Base-by-base conservation (phyloP, 768 basidiomycete genomes). In the Leccinum longicurvipes region DNA sequence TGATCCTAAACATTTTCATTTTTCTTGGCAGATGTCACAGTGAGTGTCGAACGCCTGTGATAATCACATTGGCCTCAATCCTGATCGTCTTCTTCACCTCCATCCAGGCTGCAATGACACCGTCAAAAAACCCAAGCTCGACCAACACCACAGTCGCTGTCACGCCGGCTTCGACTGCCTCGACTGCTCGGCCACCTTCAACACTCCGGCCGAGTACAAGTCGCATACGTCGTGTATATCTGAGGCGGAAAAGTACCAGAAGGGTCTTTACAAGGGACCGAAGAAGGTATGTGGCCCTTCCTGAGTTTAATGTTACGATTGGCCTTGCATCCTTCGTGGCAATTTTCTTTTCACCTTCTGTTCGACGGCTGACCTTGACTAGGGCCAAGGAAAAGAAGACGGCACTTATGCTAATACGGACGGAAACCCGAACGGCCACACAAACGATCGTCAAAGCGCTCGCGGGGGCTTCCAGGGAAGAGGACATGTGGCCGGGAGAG, bases 201-300 rank as follows among this genome's bases (percentile, higher is more conserved):
- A 82, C 24, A 79, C 80, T 7, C 89, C 91, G 3, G 77, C 77
- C 9, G 84, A 93, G 57, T 96, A 85, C 77, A 93, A 91, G 72
- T 75, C 73, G 0, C 90, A 97, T 67, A 94, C 89, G 10, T 76
- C 82, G 28, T 97, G 94, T 70, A 85, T 97, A 44, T 85, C 81
- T 58, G 94, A 97, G 72, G 94, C 91, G 3, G 91, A 97, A 72
- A 97, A 96, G 69, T 96, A 97, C 66, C 84, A 97, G 75, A 92
- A 92, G 72, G 74, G 79, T 50, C 67, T 94, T 55, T 95, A 93
- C 70, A 92, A 89, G 65, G 92, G 90, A 9, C 80, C 83, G 1
- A 90, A 88, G 76, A 78, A 57, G 12, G 74, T 71, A 53, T 44
- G 63, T 54, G 21, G 17, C n/a, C 5, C 23, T n/a, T 10, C 23